phyloP scores from a whole-genome alignment of 192 early-diverging fungal species.

The Borealophlyctis nickersoniae region DNA sequence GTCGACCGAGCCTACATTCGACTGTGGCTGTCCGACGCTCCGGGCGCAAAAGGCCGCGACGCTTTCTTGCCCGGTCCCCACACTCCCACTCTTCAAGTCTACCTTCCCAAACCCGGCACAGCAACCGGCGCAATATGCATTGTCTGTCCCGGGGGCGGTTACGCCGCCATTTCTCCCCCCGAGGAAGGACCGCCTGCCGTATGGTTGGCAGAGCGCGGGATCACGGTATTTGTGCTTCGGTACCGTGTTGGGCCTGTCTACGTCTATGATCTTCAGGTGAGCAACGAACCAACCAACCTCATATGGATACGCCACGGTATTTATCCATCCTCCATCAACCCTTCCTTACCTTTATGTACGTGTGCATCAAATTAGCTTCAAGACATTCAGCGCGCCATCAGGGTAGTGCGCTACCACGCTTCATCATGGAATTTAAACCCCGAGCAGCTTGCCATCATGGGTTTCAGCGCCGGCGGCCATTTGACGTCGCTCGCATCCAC shows the following conservation, averaged over 20 bases:
- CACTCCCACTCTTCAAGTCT: no score
- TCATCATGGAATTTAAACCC: background rate
- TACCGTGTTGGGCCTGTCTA: background rate
- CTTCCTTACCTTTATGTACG: no score
- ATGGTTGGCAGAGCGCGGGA: background rate
- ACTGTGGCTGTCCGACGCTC: no score
- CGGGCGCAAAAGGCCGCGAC: no score
- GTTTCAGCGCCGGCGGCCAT: background rate
- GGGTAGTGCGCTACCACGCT: background rate
- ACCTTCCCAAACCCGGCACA: no score
- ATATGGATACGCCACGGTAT: no score
- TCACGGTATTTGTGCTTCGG: background rate
- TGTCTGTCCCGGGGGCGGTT: background rate
- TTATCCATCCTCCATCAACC: no score
- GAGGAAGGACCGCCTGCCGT: background rate
- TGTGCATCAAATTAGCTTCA: background rate
- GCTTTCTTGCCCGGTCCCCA: no score
- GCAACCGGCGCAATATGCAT: no score
- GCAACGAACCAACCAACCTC: no score
- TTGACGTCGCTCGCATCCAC: background rate
- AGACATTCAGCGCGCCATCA: background rate
- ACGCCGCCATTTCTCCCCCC: background rate
- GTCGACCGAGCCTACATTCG: no score
- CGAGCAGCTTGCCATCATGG: background rate
- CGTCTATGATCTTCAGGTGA: no score